Base-by-base conservation (phyloP, 2,329 filamentous ascomycete genomes). In the Sarocladium brachiariae region DNA sequence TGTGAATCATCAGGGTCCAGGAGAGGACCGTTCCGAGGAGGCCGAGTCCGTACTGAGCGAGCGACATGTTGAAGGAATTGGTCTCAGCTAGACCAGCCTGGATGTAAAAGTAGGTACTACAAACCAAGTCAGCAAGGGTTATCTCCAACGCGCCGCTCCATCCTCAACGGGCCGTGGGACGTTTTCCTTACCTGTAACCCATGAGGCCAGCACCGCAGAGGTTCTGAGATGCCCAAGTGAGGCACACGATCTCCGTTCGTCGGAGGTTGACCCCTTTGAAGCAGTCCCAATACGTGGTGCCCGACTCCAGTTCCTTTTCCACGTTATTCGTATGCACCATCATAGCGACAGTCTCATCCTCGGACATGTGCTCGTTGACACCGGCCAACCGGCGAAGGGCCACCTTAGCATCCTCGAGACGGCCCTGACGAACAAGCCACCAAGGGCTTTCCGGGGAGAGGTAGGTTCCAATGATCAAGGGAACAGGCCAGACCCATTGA, bases 381-480 rank as follows among this genome's bases (percentile, higher is more conserved):
- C 50, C 47, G 9, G 48, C 48, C 6, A 64, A 56, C 5, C 61
- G 55, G 13, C 47, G 37, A 21, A 62, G 49, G 2, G 52, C 14
- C 27, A 21, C 30, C 52, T 50, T 46, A 2, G 69, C 73, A 1
- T 70, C 67, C 2, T 68, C 66, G 3, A 67, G 53, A 9, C 65
- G 64, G 2, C 65, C 69, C 3, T 63, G 60, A 6, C 73, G 69
- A 8, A 76, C 68, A 4, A 74, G 66, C 69, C 71, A 76, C 71
- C 74, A 77, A 1, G 74, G 74, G 2, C 70, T 74, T 54, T 77
- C 74, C 1, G 74, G 74, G 3, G 72, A 71, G 14, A 75, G 66
- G 41, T 63, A 61, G 45, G 72, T 66, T 16, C 64, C 67, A 1
- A 73, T 56, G 8, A 73, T 61, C 2, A 77, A 61, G 1, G 72